Evolutionary conservation across 345 rosid species (phyloP).

Genomic region (Noccaea caerulescens): DNA sequence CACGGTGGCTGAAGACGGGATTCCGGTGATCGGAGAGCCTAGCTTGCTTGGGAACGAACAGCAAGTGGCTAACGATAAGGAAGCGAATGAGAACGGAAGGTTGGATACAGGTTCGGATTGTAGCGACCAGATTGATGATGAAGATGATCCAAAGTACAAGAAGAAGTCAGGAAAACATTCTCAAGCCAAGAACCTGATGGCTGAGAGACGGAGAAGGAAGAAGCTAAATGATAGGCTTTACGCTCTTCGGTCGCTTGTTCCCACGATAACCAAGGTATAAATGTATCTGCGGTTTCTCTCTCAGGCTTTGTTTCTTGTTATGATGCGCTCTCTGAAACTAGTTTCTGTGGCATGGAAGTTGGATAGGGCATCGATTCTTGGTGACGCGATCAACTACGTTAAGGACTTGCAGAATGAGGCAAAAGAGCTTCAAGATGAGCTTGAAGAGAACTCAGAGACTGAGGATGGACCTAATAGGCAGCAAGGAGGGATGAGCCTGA

Average conservation of each 20-base stretch:
- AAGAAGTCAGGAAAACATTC: slow-evolving; percentile 59
- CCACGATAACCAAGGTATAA: slow-evolving; percentile 72
- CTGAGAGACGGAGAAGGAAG: slow-evolving; percentile 92
- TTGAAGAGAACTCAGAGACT: slow-evolving; percentile 69
- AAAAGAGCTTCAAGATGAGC: slow-evolving; percentile 87
- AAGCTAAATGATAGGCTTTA: slow-evolving; percentile 91
- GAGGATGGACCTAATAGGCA: slow-evolving; percentile 59
- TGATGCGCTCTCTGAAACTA: slow-evolving; percentile 1
- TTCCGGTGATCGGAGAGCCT: slow-evolving; percentile 52
- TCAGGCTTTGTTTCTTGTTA: not conserved
- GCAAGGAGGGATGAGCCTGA: slow-evolving; percentile 46
- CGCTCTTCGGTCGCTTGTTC: slow-evolving; percentile 79
- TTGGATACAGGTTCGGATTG: slow-evolving; percentile 74
- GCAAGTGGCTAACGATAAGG: slow-evolving; percentile 52
- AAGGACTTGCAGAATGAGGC: slow-evolving; percentile 76
- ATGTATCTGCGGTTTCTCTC: not conserved
- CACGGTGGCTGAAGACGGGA: slow-evolving; percentile 42
- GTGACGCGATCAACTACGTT: slow-evolving; percentile 86
- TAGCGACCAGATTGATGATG: slow-evolving; percentile 79
- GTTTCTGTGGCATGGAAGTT: slow-evolving; percentile 51
- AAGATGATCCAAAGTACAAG: slow-evolving; percentile 54
- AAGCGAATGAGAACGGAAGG: slow-evolving; percentile 54
- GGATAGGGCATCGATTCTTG: slow-evolving; percentile 90
- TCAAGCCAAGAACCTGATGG: slow-evolving; percentile 77
- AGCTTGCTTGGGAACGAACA: slow-evolving; percentile 42